Evolutionary conservation across 2,329 filamentous ascomycete species (phyloP).

Genomic region (Nothopassalora personata): DNA sequence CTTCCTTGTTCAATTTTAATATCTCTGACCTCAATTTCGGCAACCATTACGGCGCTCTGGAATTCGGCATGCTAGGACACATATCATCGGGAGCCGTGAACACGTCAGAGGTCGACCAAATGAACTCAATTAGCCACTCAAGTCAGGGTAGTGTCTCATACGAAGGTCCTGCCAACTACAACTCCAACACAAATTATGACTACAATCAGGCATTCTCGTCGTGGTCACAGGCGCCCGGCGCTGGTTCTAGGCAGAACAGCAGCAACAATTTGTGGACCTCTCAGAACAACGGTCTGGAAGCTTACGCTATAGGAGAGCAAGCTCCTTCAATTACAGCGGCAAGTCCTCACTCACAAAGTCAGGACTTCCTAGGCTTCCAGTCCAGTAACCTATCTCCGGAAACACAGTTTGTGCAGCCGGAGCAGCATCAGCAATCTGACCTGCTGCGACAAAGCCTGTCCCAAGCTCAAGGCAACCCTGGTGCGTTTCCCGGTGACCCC

Average conservation of each 20-base stretch:
- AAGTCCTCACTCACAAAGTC: conserved; percentile 52
- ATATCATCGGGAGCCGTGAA: conserved; percentile 78
- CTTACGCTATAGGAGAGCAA: conserved; percentile 58
- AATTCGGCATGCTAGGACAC: conserved; percentile 93
- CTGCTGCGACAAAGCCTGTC: conserved; percentile 32
- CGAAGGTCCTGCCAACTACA: conserved; percentile 25
- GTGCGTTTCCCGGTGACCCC: conserved; percentile 28
- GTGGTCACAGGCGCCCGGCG: conserved; percentile 34
- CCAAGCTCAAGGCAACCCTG: conserved; percentile 28
- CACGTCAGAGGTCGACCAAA: conserved; percentile 29
- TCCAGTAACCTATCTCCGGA: conserved; percentile 28
- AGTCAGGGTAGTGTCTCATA: conserved; percentile 27
- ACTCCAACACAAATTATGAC: conserved; percentile 18
- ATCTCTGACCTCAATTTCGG: conserved; percentile 91
- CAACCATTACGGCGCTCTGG: conserved; percentile 90
- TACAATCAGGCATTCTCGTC: conserved; percentile 22
- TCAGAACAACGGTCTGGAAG: conserved; percentile 41
- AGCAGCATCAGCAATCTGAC: conserved; percentile 29
- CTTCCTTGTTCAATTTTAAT: conserved; percentile 91
- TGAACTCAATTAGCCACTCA: conserved; percentile 28
- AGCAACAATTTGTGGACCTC: conserved; percentile 39
- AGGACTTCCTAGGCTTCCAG: conserved; percentile 39
- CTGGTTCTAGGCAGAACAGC: conserved; percentile 40
- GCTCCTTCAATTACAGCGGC: conserved; percentile 53
- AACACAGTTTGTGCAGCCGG: conserved; percentile 27